phyloP scores from a whole-genome alignment of 106 monocot genomes.

The Apostasia shenzhenica region DNA sequence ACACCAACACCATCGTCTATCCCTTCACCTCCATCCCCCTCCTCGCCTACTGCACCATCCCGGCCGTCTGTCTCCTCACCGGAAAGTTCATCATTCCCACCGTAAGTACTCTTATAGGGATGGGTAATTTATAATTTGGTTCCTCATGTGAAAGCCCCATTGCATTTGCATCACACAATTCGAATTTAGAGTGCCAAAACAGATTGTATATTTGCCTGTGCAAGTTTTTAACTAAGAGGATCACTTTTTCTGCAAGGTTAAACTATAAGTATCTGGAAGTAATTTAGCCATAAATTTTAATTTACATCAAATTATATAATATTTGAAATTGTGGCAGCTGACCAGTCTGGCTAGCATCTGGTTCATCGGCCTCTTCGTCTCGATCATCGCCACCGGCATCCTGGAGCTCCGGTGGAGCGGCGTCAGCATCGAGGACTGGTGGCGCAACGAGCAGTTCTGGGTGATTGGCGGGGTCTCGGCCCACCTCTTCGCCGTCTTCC shows the following conservation, averaged over 20 bases:
- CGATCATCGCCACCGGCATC: constrained; percentile 87
- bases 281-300: no score
- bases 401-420: constrained; percentile 89
- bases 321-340: constrained; percentile 24
- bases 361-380: constrained; percentile 89
- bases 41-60: constrained; percentile 85
- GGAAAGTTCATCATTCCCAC: constrained; percentile 97
- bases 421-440: constrained; percentile 95
- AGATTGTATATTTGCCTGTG: background rate
- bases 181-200: background rate
- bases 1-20: constrained; percentile 92
- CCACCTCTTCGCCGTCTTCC: constrained; percentile 94
- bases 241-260: background rate
- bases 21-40: constrained; percentile 91
- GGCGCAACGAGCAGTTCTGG: constrained; percentile 99
- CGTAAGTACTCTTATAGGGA: constrained; percentile 20
- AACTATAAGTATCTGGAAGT: no score
- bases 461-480: constrained; percentile 94
- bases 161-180: background rate
- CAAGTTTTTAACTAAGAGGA: background rate
- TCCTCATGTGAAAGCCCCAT: background rate
- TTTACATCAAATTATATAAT: no score
- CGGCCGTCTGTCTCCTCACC: constrained; percentile 89
- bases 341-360: constrained; percentile 74
- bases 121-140: background rate